Base-by-base conservation (phyloP, 805 yeast species). In the Blastobotrys chiropterorum region DNA sequence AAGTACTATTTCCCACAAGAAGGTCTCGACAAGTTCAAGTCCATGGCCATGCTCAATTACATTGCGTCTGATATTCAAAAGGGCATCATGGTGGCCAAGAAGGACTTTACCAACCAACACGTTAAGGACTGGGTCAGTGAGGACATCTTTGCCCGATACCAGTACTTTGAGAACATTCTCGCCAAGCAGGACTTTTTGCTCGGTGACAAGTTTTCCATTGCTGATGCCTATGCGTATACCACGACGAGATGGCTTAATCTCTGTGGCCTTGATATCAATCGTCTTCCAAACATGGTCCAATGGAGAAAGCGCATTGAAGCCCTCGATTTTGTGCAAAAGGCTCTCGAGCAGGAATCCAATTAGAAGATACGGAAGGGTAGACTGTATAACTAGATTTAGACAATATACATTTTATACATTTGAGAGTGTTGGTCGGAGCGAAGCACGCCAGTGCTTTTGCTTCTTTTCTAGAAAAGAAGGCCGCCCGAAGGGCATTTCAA, bases 151-250 rank as follows among this genome's bases (percentile, higher is more conserved):
- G 34, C 34, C 34, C 34, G 34, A 11, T 26, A 26, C 34, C 34
- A 26, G 11, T 26, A 16, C 21, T 48, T 38, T 26, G 47, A 15
- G 38, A 19, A 44, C 3, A 42, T 19, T 20, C 16, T 45, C n/a
- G 2, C 48, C 21, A 40, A 40, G 15, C 41, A 51, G 48, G 51
- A 42, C 20, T 48, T 8, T 20, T 26, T 45, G 44, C 44, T 54
- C 17, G 57, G 53, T 19, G 46, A 42, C 41, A 45, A 54, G 51
- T 46, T 51, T 39, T 42, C 53, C n/a, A 46, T 38, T 46, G 47
- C 51, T 30, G 57, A 54, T 30, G 3, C 54, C 31, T 52, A 52
- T 38, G 52, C 55, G 13, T 48, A 48, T n/a, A 49, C 48, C 14
- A 21, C 44, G n/a, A 30, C 54, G 44, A 48, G 44, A 47, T 54